phyloP scores from a whole-genome alignment of 176 grass and related monocot species.

The Cenchrus americanus region DNA sequence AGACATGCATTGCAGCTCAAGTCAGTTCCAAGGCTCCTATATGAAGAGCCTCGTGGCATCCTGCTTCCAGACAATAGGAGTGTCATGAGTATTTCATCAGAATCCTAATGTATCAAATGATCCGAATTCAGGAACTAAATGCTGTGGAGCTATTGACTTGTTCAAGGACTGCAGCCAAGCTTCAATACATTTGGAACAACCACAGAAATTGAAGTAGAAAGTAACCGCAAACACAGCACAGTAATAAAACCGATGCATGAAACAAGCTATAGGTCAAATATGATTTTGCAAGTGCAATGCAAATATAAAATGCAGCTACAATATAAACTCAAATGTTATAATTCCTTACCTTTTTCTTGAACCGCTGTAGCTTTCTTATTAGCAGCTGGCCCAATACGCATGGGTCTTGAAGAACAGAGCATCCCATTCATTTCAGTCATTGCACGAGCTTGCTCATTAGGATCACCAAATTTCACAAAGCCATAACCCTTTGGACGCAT shows the following conservation, averaged over 20 bases:
- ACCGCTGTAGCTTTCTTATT: slow-evolving; percentile 68
- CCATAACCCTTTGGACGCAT: slow-evolving; percentile 85
- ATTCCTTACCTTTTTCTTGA: slow-evolving; percentile 61
- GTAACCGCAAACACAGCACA: not conserved
- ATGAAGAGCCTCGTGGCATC: slow-evolving; percentile 77
- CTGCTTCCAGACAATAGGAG: slow-evolving; percentile 85
- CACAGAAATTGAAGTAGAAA: not conserved
- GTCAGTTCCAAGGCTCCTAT: slow-evolving; percentile 65
- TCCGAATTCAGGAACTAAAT: slow-evolving; percentile 67
- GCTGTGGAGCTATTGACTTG: slow-evolving; percentile 38
- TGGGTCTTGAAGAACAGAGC: slow-evolving; percentile 75
- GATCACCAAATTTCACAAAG: slow-evolving; percentile 81
- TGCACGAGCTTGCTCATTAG: slow-evolving; percentile 75
- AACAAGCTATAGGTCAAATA: slow-evolving; percentile 16
- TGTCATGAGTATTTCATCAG: slow-evolving; percentile 77
- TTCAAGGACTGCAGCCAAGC: slow-evolving; percentile 52
- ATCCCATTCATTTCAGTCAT: slow-evolving; percentile 96
- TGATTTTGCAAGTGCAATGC: not conserved
- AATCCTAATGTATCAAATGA: slow-evolving; percentile 64
- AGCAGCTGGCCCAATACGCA: slow-evolving; percentile 79
- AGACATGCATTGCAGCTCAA: slow-evolving; percentile 87
- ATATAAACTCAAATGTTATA: not conserved
- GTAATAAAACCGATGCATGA: not conserved
- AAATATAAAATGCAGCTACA: slow-evolving; percentile 32
- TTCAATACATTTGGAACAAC: slow-evolving; percentile 52